These are phyloP conservation scores for Tricholomella constricta DNA, from an alignment of 768 basidiomycete species.

Conservation along the genomic window DNA sequence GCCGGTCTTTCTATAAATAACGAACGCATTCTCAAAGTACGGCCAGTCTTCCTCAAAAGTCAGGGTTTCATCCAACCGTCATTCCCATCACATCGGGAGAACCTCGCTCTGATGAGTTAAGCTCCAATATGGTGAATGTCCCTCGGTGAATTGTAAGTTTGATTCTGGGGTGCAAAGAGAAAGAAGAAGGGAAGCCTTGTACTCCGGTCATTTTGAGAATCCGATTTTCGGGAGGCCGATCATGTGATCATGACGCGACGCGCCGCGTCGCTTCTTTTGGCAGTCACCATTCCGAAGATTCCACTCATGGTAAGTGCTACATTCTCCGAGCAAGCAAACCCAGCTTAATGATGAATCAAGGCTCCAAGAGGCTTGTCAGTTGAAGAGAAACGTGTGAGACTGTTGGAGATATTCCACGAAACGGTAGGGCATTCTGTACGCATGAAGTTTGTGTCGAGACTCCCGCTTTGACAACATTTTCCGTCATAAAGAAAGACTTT, in stretches of 20 bases:
- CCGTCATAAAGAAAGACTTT: constrained; percentile 74
- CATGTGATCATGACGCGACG: constrained; percentile 8
- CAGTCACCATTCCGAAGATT: not conserved
- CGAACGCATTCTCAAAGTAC: too few species aligned
- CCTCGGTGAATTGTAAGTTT: too few species aligned
- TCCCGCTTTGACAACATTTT: not conserved
- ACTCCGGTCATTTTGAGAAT: not conserved
- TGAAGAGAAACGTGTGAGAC: constrained; percentile 87
- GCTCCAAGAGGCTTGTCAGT: constrained; percentile 83
- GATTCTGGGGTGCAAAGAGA: not conserved
- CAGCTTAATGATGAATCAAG: constrained; percentile 30
- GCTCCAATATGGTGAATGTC: too few species aligned
- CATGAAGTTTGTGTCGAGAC: not conserved
- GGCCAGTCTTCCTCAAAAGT: too few species aligned
- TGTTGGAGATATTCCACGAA: constrained; percentile 94
- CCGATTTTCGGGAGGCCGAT: not conserved
- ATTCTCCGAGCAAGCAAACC: not conserved
- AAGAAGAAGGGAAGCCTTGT: not conserved
- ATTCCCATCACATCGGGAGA: too few species aligned
- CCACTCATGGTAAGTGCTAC: constrained; percentile 4
- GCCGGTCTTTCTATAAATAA: too few species aligned
- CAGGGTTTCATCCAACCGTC: too few species aligned
- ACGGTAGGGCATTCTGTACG: constrained; percentile 46
- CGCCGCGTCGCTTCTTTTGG: too few species aligned
- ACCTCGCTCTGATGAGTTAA: too few species aligned